Conservation (phyloP, 2,329 filamentous ascomycete species). For the Colletotrichum acutatum region DNA sequence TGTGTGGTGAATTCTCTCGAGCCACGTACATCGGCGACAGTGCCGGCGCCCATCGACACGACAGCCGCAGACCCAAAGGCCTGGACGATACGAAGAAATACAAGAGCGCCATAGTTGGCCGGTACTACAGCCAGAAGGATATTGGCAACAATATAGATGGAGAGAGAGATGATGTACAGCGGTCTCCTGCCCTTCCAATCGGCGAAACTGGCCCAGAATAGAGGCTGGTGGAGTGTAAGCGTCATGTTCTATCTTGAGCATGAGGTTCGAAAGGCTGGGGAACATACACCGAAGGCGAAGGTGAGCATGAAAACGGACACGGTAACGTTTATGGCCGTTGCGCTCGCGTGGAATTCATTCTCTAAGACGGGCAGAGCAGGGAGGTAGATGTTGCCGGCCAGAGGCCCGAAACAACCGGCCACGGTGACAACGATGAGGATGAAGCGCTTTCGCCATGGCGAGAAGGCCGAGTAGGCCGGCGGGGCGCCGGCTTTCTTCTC, state of each 20-base stretch:
- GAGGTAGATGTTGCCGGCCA: conserved; percentile 57
- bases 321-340: conserved; percentile 52
- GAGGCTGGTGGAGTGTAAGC: conserved; percentile 42
- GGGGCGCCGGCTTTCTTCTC: conserved; percentile 25
- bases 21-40: conserved; percentile 49
- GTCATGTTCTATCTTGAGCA: neutral
- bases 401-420: conserved; percentile 54
- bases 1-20: neutral
- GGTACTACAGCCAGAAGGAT: conserved; percentile 50
- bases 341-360: conserved; percentile 48
- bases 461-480: conserved; percentile 50
- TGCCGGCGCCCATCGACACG: conserved; percentile 54
- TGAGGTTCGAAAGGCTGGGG: neutral
- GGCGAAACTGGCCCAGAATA: conserved; percentile 53
- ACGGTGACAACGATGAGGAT: conserved; percentile 51
- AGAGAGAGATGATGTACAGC: conserved; percentile 52
- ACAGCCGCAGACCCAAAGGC: conserved; percentile 55
- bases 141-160: conserved; percentile 52
- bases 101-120: conserved; percentile 49
- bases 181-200: conserved; percentile 52
- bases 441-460: conserved; percentile 46
- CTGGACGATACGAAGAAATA: conserved; percentile 53
- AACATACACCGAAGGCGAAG: conserved; percentile 51
- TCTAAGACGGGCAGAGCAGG: conserved; percentile 51
- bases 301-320: conserved; percentile 57